A percentile compares a stretch with the other conserved stretches of the same genome.
Conservation (phyloP, 306 rosid species). For the Medicago arabica region DNA sequence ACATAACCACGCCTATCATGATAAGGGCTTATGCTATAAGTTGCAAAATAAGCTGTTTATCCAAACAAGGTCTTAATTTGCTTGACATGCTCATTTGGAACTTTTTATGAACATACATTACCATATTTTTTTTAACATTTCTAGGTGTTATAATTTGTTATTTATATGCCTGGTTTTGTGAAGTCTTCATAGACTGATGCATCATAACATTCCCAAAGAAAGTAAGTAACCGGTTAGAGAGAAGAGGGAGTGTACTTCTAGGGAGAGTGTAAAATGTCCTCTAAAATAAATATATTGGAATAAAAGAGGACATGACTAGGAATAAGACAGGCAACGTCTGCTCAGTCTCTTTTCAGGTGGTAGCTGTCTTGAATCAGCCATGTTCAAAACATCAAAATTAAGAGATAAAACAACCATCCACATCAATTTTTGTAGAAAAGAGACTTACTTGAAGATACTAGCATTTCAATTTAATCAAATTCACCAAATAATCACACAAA, state of each 20-base stretch:
- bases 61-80: background rate
- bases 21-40: too few species aligned
- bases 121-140: background rate
- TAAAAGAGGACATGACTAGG: background rate
- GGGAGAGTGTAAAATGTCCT: background rate
- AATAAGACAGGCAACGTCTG: background rate
- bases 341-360: background rate
- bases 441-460: background rate
- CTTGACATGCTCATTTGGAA: background rate
- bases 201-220: conserved; percentile 1
- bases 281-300: background rate
- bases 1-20: too few species aligned
- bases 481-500: too few species aligned
- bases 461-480: background rate
- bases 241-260: conserved; percentile 7
- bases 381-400: background rate
- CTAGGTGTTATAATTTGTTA: background rate
- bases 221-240: conserved; percentile 19
- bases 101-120: background rate
- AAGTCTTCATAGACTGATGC: background rate
- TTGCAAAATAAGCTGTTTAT: too few species aligned
- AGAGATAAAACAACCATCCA: background rate
- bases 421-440: background rate
- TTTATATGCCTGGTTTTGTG: background rate
- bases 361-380: conserved; percentile 9